Base-by-base conservation (phyloP, 345 rosid genomes). In the Ceriops decandra region DNA sequence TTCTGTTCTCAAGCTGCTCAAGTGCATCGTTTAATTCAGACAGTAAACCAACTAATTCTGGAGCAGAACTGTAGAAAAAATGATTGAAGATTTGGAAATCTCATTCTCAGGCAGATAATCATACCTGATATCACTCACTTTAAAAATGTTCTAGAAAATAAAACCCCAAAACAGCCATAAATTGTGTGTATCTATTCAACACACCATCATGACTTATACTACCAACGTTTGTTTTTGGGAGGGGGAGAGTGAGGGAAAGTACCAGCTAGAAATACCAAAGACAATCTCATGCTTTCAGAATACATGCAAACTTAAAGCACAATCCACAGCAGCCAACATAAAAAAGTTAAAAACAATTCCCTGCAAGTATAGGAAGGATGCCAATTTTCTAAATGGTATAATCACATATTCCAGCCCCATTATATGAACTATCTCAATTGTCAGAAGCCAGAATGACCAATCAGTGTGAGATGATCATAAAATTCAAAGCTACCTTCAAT, bases 11-110 rank as follows among this genome's bases (percentile, higher is more conserved):
- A 78, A 93, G 95, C 83, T 88, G 82, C 46, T 85, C 88, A 21
- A 83, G 71, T 35, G 97, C 81, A 76, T 80, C 84, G 38, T 86
- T 84, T 65, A 93, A 82, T 84, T 93, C 98, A 32, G 91, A 86
- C 71, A 88, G 85, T 74, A 93, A 82, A 72, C 96, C 92, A 67
- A 91, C 86, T 65, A 93, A 76, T 69, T 93, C 99, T 62, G 99
- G 99, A 47, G 96, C 97, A 82, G 96, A 85, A 75, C 99, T 93
- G 90, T 5, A 74, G 24, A 46, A 68, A 27, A 35, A 52, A 54
- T 35, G 7, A 70, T 59, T 24, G 1, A 60, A 35, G 54, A 16
- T 22, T 24, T 3, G 31, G 4, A 31, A n/a, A 35, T 3, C 17
- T 21, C 42, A 17, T 10, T 54, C 27, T 22, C 16, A 8, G 59